phyloP scores from a whole-genome alignment of 2,329 filamentous ascomycete species.

The Trichoderma afroharzianum region DNA sequence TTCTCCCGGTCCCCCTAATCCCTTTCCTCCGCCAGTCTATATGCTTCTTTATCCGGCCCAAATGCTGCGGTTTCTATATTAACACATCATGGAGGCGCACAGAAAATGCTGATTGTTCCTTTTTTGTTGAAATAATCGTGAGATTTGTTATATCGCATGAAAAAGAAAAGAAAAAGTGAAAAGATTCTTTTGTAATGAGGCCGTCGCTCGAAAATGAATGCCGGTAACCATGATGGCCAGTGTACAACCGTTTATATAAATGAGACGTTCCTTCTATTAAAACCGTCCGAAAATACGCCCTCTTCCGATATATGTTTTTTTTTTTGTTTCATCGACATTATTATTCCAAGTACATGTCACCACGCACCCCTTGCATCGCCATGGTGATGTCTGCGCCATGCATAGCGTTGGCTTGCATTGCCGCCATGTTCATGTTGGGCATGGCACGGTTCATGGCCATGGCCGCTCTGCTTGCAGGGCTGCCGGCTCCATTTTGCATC shows the following conservation, averaged over 20 bases:
- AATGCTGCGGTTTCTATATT: slow-evolving; percentile 31
- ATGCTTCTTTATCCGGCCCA: neutral
- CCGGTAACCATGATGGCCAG: neutral
- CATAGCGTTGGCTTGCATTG: slow-evolving; percentile 38
- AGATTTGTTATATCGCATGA: slow-evolving; percentile 20
- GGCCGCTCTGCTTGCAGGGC: slow-evolving; percentile 33
- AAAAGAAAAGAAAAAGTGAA: neutral
- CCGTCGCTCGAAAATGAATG: slow-evolving; percentile 7
- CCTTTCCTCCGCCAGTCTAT: neutral
- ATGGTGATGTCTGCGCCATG: slow-evolving; percentile 44
- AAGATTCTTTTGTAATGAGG: neutral
- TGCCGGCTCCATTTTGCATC: slow-evolving; percentile 40
- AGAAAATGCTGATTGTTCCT: slow-evolving; percentile 20
- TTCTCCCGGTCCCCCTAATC: neutral
- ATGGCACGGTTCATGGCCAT: slow-evolving; percentile 44
- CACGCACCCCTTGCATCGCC: slow-evolving; percentile 43
- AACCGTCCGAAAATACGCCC: neutral
- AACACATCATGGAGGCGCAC: slow-evolving; percentile 29
- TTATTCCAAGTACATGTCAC: slow-evolving; percentile 52
- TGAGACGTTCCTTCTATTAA: slow-evolving; percentile 6
- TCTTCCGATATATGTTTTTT: neutral
- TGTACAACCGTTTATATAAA: neutral
- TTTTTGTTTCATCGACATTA: slow-evolving; percentile 10
- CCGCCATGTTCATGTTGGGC: slow-evolving; percentile 43
- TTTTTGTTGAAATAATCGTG: slow-evolving; percentile 29